phyloP scores from a whole-genome alignment of 2,329 filamentous ascomycete genomes.

The Purpureocillium lavendulum region DNA sequence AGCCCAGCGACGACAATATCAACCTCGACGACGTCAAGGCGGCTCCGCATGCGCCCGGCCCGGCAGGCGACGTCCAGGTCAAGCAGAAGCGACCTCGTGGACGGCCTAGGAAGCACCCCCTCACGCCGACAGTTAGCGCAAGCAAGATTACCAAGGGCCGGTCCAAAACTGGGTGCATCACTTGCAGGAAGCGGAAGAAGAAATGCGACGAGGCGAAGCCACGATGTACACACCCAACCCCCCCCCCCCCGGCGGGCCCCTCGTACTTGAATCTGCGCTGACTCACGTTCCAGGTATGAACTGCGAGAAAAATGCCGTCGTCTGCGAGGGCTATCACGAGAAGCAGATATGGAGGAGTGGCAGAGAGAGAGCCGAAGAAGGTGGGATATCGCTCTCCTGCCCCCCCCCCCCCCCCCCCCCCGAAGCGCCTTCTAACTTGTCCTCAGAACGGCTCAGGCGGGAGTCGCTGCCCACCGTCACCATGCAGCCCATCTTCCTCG shows the following conservation, averaged over 20 bases:
- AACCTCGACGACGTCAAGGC: slow-evolving; percentile 44
- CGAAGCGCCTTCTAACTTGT: slow-evolving; percentile 8
- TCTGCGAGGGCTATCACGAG: slow-evolving; percentile 84
- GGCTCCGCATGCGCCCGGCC: slow-evolving; percentile 17
- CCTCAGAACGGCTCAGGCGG: slow-evolving; percentile 40
- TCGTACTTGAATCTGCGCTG: too few species aligned
- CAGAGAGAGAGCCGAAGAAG: slow-evolving; percentile 65
- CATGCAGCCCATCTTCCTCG: slow-evolving; percentile 63
- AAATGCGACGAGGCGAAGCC: slow-evolving; percentile 65
- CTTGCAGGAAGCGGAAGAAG: slow-evolving; percentile 62
- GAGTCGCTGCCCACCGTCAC: slow-evolving; percentile 44
- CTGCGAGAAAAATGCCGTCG: slow-evolving; percentile 87
- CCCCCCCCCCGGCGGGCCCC: not conserved
- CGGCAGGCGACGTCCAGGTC: slow-evolving; percentile 11
- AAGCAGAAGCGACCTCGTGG: slow-evolving; percentile 63
- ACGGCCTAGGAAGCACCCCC: slow-evolving; percentile 72
- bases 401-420: too few species aligned
- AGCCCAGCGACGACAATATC: slow-evolving; percentile 48
- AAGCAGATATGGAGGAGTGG: slow-evolving; percentile 84
- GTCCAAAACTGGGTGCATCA: slow-evolving; percentile 62
- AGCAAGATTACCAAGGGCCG: slow-evolving; percentile 71
- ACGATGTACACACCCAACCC: slow-evolving; percentile 36
- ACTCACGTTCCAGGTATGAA: slow-evolving; percentile 55
- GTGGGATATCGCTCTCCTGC: slow-evolving; percentile 25
- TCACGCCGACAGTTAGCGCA: slow-evolving; percentile 45